Evolutionary conservation across 2,329 filamentous ascomycete genomes (phyloP), one percentile per base, ranked within the genome.

Genomic region (Colletotrichum cuscutae): DNA sequence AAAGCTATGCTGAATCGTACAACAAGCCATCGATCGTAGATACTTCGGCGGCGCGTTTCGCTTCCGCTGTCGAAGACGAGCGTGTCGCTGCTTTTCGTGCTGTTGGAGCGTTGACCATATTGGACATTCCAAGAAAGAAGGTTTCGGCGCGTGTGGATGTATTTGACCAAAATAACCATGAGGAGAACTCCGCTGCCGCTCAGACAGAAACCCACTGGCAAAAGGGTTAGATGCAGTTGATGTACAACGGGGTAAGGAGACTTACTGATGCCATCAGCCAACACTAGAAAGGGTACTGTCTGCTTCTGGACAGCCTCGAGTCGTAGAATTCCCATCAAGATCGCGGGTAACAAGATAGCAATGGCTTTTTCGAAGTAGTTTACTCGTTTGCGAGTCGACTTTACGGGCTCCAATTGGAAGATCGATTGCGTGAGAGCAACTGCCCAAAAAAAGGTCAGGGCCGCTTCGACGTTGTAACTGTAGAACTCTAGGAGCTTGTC

Each of bases 391-490:
- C 77, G 75, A 26, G 77, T 76, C 7, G 76, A 76, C 30, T 79
- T 79, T 15, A 82, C 3, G 75, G 63, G n/a, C 77, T 77, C 9
- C 78, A 77, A 35, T 54, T 80, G 80, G 76, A 82, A 77, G 65
- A 82, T 76, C 66, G 81, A 78, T 60, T 79, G 78, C 19, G 82
- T 82, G 22, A 86, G 79, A 35, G 81, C 77, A 4, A 80, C 75
- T 12, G 82, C 80, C 84, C 86, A 88, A 67, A 84, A 86, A 6
- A 87, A 77, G 6, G 85, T 80, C 42, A 86, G 79, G 35, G 87
- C 77, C 9, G 84, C 79, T 76, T 87, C 84, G n/a, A 85, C 84
- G 77, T 86, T 87, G 75, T 88, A 88, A 35, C 81, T 82, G 71
- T 87, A 87, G 62, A 84, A 87, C 76, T 88, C 86, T 88, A 61